Conservation (phyloP, 257 asterid species). For the Phtheirospermum japonicum region DNA sequence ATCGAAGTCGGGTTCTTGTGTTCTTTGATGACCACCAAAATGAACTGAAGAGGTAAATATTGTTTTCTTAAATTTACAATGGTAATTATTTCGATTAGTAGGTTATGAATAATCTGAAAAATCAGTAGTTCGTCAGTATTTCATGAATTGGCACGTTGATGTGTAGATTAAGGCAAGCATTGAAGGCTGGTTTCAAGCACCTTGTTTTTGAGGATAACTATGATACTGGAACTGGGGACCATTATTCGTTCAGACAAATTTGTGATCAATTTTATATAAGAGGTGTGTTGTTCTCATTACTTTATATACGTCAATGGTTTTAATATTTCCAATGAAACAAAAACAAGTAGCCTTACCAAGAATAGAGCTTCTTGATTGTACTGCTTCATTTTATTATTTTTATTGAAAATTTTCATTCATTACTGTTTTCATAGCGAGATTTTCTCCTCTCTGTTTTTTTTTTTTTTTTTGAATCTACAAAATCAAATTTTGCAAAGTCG, state of each 20-base stretch:
- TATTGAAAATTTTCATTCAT: too few species aligned
- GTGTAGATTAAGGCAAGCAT: slow-evolving; percentile 86
- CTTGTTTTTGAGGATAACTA: slow-evolving; percentile 96
- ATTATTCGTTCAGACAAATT: slow-evolving; percentile 93
- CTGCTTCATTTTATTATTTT: too few species aligned
- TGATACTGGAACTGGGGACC: slow-evolving; percentile 99
- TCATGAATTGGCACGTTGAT: slow-evolving; percentile 20
- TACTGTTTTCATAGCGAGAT: too few species aligned
- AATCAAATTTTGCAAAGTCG: too few species aligned
- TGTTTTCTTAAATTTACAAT: not conserved
- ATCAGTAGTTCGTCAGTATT: not conserved
- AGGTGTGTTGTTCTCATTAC: slow-evolving; percentile 40
- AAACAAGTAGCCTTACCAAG: not conserved
- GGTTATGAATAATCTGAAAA: not conserved
- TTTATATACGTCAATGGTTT: not conserved
- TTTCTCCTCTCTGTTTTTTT: too few species aligned
- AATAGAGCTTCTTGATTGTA: too few species aligned
- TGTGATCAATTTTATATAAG: slow-evolving; percentile 88
- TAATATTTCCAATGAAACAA: slow-evolving; percentile 9
- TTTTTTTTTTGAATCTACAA: too few species aligned
- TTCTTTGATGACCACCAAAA: slow-evolving; percentile 99
- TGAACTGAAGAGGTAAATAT: slow-evolving; percentile 79
- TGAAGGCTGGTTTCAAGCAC: slow-evolving; percentile 96
- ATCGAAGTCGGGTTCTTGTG: slow-evolving; percentile 67
- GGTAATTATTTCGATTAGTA: not conserved